phyloP scores from a whole-genome alignment of 2,329 filamentous ascomycete species.

The Lecanicillium sp. region DNA sequence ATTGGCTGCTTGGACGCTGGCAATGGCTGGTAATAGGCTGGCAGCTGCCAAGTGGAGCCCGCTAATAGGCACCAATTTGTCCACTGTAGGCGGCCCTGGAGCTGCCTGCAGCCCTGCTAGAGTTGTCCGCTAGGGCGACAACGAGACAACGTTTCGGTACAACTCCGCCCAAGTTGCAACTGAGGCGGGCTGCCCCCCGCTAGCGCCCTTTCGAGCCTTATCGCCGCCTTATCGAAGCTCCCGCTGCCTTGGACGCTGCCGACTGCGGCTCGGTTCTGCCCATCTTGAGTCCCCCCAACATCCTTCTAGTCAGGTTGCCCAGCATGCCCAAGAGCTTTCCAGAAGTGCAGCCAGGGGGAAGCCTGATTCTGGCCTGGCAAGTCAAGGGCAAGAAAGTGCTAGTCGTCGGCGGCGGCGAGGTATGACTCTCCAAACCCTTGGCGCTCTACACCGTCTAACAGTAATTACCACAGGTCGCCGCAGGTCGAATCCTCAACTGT shows the following conservation, averaged over 20 bases:
- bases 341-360: constrained; percentile 81
- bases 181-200: not conserved
- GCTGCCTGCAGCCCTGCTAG: no score
- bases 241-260: not conserved
- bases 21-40: not conserved
- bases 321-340: constrained; percentile 54
- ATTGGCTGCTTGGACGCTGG: not conserved
- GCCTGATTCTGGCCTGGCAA: constrained; percentile 93
- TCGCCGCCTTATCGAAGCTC: constrained; percentile 18
- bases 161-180: no score
- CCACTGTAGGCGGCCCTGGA: no score
- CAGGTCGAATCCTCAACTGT: constrained; percentile 86
- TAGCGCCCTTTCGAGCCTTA: constrained; percentile 9
- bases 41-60: constrained; percentile 1
- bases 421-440: constrained; percentile 35
- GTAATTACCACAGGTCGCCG: constrained; percentile 65
- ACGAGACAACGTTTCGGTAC: constrained; percentile 1
- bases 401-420: constrained; percentile 94
- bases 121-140: no score
- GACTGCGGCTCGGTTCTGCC: constrained; percentile 8
- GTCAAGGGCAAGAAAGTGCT: constrained; percentile 81
- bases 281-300: constrained; percentile 7
- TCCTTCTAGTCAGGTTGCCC: not conserved
- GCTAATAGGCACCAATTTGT: no score
- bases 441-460: not conserved